These are phyloP conservation scores for Xylaria bambusicola DNA, from an alignment of 495 filamentous ascomycete species.

Conservation along the genomic window DNA sequence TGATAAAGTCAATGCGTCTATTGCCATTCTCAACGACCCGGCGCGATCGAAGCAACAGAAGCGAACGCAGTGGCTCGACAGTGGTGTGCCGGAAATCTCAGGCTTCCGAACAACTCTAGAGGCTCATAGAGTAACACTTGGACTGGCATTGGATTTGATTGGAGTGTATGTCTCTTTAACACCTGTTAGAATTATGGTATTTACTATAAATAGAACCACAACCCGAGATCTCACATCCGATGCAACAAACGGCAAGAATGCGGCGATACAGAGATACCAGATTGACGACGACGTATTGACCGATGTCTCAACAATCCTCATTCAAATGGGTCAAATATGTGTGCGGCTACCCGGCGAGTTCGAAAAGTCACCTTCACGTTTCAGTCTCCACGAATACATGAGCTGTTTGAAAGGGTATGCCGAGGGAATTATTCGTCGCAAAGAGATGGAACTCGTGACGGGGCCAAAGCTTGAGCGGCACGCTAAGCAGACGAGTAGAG, in stretches of 20 bases:
- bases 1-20: conserved; percentile 36
- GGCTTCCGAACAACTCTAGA: conserved; percentile 38
- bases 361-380: conserved; percentile 35
- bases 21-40: conserved; percentile 31
- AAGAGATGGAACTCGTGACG: conserved; percentile 25
- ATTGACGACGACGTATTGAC: conserved; percentile 28
- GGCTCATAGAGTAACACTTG: conserved; percentile 42
- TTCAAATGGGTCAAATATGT: conserved; percentile 32
- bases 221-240: conserved; percentile 29
- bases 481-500: conserved; percentile 5
- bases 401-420: conserved; percentile 34
- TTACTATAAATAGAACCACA: conserved; percentile 27
- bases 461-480: conserved; percentile 23
- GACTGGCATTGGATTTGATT: conserved; percentile 44
- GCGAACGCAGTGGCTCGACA: conserved; percentile 41
- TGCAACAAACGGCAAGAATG: conserved; percentile 21
- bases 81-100: conserved; percentile 36
- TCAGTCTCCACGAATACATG: conserved; percentile 40
- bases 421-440: conserved; percentile 24
- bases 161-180: conserved; percentile 33
- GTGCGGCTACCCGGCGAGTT: conserved; percentile 33
- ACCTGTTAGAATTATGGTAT: conserved; percentile 6
- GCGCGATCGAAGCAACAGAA: conserved; percentile 42
- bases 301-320: conserved; percentile 31
- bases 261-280: conserved; percentile 27